Base-by-base conservation (phyloP, 2,329 filamentous ascomycete genomes). In the Beauveria sp. region DNA sequence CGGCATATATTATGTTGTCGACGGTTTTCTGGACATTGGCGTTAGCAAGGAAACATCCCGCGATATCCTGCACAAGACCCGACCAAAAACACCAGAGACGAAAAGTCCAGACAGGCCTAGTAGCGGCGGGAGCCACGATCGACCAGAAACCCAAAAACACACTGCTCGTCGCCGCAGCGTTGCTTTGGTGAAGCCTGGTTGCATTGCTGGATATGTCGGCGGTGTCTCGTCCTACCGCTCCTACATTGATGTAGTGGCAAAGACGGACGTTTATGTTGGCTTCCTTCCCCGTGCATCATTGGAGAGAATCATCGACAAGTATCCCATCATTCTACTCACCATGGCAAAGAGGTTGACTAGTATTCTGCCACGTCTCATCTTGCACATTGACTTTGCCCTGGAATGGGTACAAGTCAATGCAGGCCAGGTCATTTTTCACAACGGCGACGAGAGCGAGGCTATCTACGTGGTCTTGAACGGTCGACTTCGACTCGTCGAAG, bases 401-500 rank as follows among this genome's bases (percentile, higher is more conserved):
- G 96, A 99, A 77, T 99, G 96, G 95, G 88, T 97, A 3, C 96
- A 99, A 71, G 92, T 99, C 64, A 92, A 91, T 74, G 91, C 95
- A 3, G 93, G 95, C 0, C 92, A 99, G 71, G 90, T 97, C 10
- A 90, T 99, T 42, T 96, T 96, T 72, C 91, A 96, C 66, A 90
- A 96, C 73, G 88, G 88, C 2, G 93, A 99, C 66, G 95, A 98
- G 66, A 99, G 95, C 69, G 95, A 99, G 73, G 93, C 96, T 1
- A 99, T 99, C 46, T 99, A 98, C 69, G 93, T 99, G 64, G 95
- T 99, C 1, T 82, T 99, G 18, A 99, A 99, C 67, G 95, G 95
- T 10, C 89, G 95, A 18, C 76, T 99, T 20, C 84, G 96, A 61
- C 84, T 93, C 0, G 89, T 99, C 0, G 83, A 92, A 64, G 93